Conservation (phyloP, 148 eudicot genomes). For the Rhododendron williamsianum region DNA sequence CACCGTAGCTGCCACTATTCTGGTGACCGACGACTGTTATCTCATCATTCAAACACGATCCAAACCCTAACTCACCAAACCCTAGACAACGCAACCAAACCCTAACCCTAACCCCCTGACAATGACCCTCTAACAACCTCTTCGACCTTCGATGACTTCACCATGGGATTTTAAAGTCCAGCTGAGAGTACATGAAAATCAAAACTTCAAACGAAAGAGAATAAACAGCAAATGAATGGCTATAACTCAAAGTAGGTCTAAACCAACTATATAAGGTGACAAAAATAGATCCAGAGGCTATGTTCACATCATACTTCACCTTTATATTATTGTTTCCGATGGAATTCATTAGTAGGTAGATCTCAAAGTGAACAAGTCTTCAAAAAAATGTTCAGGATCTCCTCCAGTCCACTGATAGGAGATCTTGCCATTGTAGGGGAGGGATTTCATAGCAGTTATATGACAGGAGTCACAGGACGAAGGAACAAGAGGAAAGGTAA, state of each 20-base stretch:
- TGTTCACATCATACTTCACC: conserved; percentile 1
- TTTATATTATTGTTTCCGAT: background rate
- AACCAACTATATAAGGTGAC: background rate
- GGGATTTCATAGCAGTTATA: background rate
- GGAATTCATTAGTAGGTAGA: background rate
- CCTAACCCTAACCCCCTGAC: background rate
- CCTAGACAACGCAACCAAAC: background rate
- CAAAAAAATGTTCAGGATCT: background rate
- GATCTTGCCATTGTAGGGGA: background rate
- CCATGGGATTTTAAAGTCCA: background rate
- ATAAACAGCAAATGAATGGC: background rate
- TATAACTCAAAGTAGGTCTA: background rate
- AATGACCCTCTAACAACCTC: background rate
- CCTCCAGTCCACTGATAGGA: background rate
- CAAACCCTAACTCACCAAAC: background rate
- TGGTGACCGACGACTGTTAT: background rate
- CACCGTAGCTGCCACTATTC: background rate
- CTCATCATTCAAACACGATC: background rate
- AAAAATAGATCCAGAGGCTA: background rate
- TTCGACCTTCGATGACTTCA: background rate
- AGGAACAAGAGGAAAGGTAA: background rate
- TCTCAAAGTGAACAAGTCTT: background rate
- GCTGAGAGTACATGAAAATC: background rate
- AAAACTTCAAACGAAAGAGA: background rate
- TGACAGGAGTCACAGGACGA: background rate